phyloP scores from a whole-genome alignment of 2,329 filamentous ascomycete genomes.

The Blastomyces parvus region DNA sequence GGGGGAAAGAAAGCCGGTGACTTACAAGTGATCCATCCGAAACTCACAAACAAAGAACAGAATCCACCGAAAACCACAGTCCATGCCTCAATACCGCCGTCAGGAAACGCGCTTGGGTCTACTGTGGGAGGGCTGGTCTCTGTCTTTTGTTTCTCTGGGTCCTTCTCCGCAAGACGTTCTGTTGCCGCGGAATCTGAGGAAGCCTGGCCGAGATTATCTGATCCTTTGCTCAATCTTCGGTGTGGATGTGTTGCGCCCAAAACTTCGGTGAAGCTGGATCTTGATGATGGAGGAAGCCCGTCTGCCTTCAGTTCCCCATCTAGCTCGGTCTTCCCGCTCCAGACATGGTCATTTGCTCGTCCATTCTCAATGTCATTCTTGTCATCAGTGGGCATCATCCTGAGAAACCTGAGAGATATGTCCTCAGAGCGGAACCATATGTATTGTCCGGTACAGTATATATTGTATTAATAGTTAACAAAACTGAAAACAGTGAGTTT shows the following conservation, averaged over 20 bases:
- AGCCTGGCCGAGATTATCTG: neutral
- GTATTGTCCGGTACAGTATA: neutral
- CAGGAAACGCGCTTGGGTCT: conserved; percentile 17
- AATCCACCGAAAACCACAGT: conserved; percentile 43
- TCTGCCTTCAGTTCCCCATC: neutral
- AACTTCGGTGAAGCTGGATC: neutral
- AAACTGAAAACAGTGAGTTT: neutral
- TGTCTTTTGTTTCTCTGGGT: conserved; percentile 5
- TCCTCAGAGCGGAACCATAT: neutral
- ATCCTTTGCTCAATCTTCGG: neutral
- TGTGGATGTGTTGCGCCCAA: neutral
- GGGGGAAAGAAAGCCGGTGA: neutral
- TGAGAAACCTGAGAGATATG: neutral
- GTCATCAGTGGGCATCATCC: neutral
- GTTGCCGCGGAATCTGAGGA: neutral
- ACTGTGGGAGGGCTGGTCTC: conserved; percentile 6
- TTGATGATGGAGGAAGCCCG: neutral
- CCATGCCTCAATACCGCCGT: conserved; percentile 28
- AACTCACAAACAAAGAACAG: conserved; percentile 41
- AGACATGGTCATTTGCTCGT: neutral
- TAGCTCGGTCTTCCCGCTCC: neutral
- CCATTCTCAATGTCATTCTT: neutral
- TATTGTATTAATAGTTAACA: neutral
- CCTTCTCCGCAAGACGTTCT: neutral
- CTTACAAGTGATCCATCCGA: conserved; percentile 44